Evolutionary conservation across 2,329 filamentous ascomycete genomes (phyloP), one percentile per base, ranked within the genome.

Genomic region (Paecilomyces dactylethromorphus): DNA sequence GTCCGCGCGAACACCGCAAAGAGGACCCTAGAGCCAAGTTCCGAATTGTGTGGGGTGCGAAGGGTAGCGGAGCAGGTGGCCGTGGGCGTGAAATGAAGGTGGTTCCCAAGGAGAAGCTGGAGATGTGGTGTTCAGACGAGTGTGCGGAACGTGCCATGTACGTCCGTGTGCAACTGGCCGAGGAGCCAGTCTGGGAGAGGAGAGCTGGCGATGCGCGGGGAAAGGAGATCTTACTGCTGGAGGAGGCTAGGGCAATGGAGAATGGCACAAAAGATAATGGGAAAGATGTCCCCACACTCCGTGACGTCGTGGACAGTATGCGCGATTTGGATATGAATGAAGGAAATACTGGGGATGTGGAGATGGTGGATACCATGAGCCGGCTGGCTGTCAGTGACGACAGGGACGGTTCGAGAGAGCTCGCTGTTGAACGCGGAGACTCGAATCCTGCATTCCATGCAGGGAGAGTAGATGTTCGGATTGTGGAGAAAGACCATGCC

Each of bases 131-230:
- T 74, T 90, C 87, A 0, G 81, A 87, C 57, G 81, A 81, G 45
- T 99, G 94, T 76, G 90, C 90, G 1, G 84, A 85, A 63, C 83
- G 90, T 54, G 92, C 90, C 2, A 80, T 96, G 64, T 96, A 92
- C 73, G 82, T 97, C 66, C 90, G 92, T 69, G 89, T 95, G 24
- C 94, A 99, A 79, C 83, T 97, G 45, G 88, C 84, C 64, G 89
- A 94, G 69, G 87, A 89, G 62, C 91, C 92, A 0, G 90, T 90
- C 0, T 96, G 92, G 91, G 86, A 94, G 74, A 82, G 92, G 56
- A 83, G 83, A 4, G 85, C 83, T 3, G 81, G 65, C 29, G 70
- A 69, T 54, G 58, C 60, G 11, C 64, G 82, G 31, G 77, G 77
- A 1, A 79, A 81, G 49, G 71, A 79, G 51, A 84, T 91, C 62